A percentile compares a stretch with the other conserved stretches of the same genome.
Conservation (phyloP, 2,329 filamentous ascomycete species). For the Lecanicillium sp. region DNA sequence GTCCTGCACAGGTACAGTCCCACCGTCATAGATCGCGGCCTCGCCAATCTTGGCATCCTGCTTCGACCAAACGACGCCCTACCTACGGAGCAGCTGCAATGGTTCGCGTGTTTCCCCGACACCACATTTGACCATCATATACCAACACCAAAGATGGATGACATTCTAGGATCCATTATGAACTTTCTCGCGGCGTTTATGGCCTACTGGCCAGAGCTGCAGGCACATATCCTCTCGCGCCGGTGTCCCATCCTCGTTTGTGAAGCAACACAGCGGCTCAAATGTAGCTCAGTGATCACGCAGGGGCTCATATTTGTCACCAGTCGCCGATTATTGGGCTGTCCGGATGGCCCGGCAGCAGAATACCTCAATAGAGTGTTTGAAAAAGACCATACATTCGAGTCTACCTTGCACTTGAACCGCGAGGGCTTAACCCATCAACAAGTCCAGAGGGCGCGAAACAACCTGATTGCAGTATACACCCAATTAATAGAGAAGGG, state of each 20-base stretch:
- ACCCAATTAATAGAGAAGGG: neutral
- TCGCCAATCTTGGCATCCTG: constrained; percentile 29
- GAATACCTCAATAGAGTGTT: constrained; percentile 21
- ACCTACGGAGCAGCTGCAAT: constrained; percentile 22
- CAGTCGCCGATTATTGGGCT: constrained; percentile 23
- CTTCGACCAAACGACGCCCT: constrained; percentile 34
- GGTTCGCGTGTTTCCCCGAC: constrained; percentile 33
- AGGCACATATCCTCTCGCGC: constrained; percentile 16
- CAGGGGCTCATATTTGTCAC: constrained; percentile 25
- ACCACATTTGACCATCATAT: constrained; percentile 21
- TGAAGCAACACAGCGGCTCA: constrained; percentile 21
- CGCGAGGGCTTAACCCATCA: neutral
- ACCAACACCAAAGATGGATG: neutral
- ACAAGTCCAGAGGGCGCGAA: neutral
- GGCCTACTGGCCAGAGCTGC: constrained; percentile 18
- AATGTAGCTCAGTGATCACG: constrained; percentile 22
- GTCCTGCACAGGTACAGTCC: constrained; percentile 12
- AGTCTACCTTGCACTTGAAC: constrained; percentile 10
- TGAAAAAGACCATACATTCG: constrained; percentile 20
- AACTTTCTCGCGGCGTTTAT: constrained; percentile 22
- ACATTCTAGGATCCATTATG: constrained; percentile 12
- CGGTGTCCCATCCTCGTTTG: constrained; percentile 24
- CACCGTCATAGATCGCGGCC: constrained; percentile 25
- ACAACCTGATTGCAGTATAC: neutral
- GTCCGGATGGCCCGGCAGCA: constrained; percentile 18